phyloP scores from a whole-genome alignment of 2,329 filamentous ascomycete species.

The Xylaria sp. region DNA sequence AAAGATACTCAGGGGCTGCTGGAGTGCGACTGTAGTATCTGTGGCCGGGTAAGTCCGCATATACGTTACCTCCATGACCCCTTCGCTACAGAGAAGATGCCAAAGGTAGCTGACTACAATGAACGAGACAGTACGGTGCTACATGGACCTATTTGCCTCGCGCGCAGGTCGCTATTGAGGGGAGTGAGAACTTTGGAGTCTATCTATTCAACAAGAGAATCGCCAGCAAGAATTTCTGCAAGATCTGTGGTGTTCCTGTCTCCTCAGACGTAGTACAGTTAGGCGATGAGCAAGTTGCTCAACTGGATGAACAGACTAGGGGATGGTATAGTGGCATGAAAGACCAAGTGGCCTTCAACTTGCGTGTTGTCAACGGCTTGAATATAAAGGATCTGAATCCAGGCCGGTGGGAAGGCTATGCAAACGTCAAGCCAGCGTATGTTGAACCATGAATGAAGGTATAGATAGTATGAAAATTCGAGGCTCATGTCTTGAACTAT shows the following conservation, averaged over 20 bases:
- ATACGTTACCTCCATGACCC: not conserved
- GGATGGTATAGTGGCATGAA: conserved; percentile 33
- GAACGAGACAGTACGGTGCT: conserved; percentile 53
- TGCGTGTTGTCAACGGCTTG: conserved; percentile 43
- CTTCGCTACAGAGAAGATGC: not conserved
- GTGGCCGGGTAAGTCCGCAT: conserved; percentile 41
- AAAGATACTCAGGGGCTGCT: conserved; percentile 47
- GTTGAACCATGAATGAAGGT: conserved; percentile 45
- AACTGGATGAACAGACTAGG: conserved; percentile 47
- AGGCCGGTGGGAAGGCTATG: conserved; percentile 35
- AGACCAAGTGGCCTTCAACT: conserved; percentile 46
- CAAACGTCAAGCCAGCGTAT: conserved; percentile 50
- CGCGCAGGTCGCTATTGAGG: conserved; percentile 55
- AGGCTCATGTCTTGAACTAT: not conserved
- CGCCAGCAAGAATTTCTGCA: conserved; percentile 60
- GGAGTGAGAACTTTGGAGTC: conserved; percentile 53
- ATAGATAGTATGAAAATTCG: not conserved
- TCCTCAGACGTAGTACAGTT: conserved; percentile 49
- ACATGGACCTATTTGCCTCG: conserved; percentile 58
- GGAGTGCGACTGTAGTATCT: conserved; percentile 66
- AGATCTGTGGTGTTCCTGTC: conserved; percentile 59
- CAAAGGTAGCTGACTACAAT: conserved; percentile 3
- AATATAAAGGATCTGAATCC: conserved; percentile 42
- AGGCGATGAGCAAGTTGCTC: conserved; percentile 53
- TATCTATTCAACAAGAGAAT: conserved; percentile 53